These are phyloP conservation scores for Solanum aculeatissimum DNA, from an alignment of 305 asterid genomes.

Conservation along the genomic window DNA sequence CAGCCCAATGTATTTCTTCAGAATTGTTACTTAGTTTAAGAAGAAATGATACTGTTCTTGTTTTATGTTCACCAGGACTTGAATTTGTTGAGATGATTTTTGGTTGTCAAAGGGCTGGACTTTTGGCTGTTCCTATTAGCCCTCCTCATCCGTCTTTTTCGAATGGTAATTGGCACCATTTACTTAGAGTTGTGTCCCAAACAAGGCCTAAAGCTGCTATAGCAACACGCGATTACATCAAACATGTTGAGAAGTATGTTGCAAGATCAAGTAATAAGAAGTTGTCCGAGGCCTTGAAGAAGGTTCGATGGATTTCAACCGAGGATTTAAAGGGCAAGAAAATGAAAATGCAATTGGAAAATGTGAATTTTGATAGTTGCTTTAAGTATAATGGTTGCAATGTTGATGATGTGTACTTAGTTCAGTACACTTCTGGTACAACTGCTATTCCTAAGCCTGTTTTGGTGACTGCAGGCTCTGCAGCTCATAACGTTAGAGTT, in stretches of 20 bases:
- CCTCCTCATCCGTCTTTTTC: conserved; percentile 43
- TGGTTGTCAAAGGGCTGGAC: conserved; percentile 67
- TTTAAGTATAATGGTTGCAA: conserved; percentile 41
- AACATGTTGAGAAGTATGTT: conserved; percentile 19
- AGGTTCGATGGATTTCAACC: conserved; percentile 34
- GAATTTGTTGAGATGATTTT: conserved; percentile 49
- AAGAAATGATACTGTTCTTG: conserved; percentile 41
- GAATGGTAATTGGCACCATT: conserved; percentile 28
- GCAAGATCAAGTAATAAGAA: conserved; percentile 6
- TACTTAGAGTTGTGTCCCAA: conserved; percentile 52
- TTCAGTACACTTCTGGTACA: conserved; percentile 85
- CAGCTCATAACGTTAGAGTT: conserved; percentile 71
- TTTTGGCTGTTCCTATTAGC: conserved; percentile 35
- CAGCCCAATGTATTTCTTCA: conserved; percentile 38
- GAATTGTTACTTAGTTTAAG: conserved; percentile 18
- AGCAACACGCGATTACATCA: conserved; percentile 29
- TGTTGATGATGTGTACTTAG: conserved; percentile 38
- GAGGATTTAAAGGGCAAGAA: conserved; percentile 24
- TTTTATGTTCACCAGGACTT: conserved; percentile 57
- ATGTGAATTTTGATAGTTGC: not conserved
- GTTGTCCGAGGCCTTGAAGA: conserved; percentile 19
- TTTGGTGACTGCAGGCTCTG: conserved; percentile 68
- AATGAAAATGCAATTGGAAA: not conserved
- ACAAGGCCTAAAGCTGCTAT: conserved; percentile 66
- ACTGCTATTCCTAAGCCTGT: conserved; percentile 76